These are phyloP conservation scores for Aristolochia contorta DNA, from an alignment of 164 flowering plant species.

Conservation along the genomic window DNA sequence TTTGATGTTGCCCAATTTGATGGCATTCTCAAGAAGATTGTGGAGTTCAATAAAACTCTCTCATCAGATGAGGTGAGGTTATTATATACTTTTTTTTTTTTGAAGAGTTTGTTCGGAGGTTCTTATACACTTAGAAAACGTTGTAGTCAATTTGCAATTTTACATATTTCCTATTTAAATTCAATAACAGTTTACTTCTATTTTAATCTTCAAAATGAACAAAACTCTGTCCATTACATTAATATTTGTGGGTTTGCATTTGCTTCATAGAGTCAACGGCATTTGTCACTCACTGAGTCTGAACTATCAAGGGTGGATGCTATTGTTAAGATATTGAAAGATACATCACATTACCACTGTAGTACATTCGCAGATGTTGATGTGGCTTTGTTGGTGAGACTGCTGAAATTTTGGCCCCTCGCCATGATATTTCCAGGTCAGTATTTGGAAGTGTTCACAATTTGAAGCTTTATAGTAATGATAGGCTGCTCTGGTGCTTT, in stretches of 20 bases:
- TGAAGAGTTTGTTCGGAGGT: too few species aligned
- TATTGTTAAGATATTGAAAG: slow-evolving; percentile 61
- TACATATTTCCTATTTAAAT: too few species aligned
- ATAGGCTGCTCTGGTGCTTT: too few species aligned
- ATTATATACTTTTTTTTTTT: too few species aligned
- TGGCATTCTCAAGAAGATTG: slow-evolving; percentile 82
- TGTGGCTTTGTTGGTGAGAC: slow-evolving; percentile 55
- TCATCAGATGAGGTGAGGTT: slow-evolving; percentile 40
- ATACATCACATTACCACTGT: slow-evolving; percentile 87
- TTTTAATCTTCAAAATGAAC: not conserved
- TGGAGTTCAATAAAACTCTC: slow-evolving; percentile 70
- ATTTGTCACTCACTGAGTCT: slow-evolving; percentile 44
- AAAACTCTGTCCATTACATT: not conserved
- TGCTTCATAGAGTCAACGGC: slow-evolving; percentile 39
- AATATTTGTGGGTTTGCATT: not conserved
- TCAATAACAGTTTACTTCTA: not conserved
- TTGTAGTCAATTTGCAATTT: too few species aligned
- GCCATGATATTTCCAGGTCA: slow-evolving; percentile 82
- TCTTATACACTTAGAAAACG: too few species aligned
- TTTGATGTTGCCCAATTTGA: slow-evolving; percentile 91
- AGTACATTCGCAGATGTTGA: slow-evolving; percentile 79
- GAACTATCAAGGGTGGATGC: slow-evolving; percentile 60
- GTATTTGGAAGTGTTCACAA: not conserved
- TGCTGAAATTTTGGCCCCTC: slow-evolving; percentile 67
- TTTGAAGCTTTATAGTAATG: not conserved